phyloP scores from a whole-genome alignment of 164 flowering plant species.

The Sedum album region DNA sequence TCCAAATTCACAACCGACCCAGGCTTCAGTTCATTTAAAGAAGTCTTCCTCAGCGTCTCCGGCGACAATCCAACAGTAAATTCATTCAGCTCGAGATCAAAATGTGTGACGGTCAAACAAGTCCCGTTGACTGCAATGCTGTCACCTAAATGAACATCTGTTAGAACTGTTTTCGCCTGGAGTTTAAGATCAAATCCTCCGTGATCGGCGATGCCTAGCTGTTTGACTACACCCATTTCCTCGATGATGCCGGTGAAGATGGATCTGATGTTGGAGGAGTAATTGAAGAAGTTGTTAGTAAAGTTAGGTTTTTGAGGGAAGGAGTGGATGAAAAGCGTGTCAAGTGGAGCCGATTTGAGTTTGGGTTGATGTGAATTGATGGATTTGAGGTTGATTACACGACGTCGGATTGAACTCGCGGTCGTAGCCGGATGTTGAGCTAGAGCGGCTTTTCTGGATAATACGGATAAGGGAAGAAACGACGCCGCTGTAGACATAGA shows the following conservation, averaged over 20 bases:
- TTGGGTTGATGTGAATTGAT: neutral
- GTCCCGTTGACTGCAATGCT: constrained; percentile 90
- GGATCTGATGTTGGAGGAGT: constrained; percentile 20
- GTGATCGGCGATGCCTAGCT: constrained; percentile 36
- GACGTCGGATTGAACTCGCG: too few species aligned
- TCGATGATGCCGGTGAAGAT: constrained; percentile 91
- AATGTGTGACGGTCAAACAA: constrained; percentile 75
- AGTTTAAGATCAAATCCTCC: constrained; percentile 69
- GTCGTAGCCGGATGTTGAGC: too few species aligned
- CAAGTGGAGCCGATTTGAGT: neutral
- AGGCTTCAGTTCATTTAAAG: constrained; percentile 42
- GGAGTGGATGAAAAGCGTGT: neutral
- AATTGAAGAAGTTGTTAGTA: neutral
- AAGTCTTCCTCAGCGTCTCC: constrained; percentile 71
- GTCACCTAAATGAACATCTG: constrained; percentile 77
- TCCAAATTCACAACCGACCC: constrained; percentile 77
- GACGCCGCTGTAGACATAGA: too few species aligned
- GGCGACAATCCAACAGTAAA: constrained; percentile 79
- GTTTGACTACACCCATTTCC: constrained; percentile 67
- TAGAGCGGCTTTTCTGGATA: too few species aligned
- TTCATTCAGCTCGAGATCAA: constrained; percentile 32
- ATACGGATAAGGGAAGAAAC: too few species aligned
- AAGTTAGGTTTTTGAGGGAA: neutral
- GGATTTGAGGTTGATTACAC: too few species aligned
- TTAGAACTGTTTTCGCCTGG: constrained; percentile 46